These are phyloP conservation scores for Picochlorum sp. DNA, from an alignment of 139 green algal genomes.

Conservation along the genomic window DNA sequence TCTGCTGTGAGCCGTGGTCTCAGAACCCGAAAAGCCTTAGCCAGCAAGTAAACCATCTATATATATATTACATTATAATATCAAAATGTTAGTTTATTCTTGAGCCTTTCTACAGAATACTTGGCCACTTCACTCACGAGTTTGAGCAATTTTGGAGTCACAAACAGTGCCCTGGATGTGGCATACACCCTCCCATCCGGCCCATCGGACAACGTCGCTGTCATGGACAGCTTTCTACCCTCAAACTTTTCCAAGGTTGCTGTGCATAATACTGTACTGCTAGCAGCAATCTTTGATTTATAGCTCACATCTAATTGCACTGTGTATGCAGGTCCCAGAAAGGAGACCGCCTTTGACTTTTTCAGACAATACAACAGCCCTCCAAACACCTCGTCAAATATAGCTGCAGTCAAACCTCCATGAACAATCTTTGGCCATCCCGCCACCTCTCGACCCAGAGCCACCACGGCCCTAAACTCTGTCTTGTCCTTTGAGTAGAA, in stretches of 20 bases:
- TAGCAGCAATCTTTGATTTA: slow-evolving; percentile 41
- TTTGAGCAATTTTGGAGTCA: slow-evolving; percentile 41
- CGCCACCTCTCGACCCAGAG: slow-evolving; percentile 11
- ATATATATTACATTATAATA: slow-evolving; percentile 1
- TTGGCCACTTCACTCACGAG: slow-evolving; percentile 32
- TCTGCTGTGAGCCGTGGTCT: neutral
- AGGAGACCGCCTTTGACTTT: slow-evolving; percentile 9
- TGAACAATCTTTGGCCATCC: slow-evolving; percentile 45
- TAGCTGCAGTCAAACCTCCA: slow-evolving; percentile 60
- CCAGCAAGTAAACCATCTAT: neutral
- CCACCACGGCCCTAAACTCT: slow-evolving; percentile 8
- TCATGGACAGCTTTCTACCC: slow-evolving; percentile 72
- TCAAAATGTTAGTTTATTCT: neutral
- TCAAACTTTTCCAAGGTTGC: slow-evolving; percentile 57
- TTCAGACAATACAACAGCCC: slow-evolving; percentile 38
- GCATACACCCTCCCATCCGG: slow-evolving; percentile 52
- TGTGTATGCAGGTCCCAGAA: slow-evolving; percentile 28
- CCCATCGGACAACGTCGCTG: slow-evolving; percentile 32
- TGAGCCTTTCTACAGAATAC: slow-evolving; percentile 23
- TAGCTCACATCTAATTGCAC: slow-evolving; percentile 62
- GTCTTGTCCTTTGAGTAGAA: slow-evolving; percentile 37
- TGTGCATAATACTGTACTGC: slow-evolving; percentile 48
- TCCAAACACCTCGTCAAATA: slow-evolving; percentile 69
- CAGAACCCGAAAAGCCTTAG: neutral
- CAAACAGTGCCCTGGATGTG: slow-evolving; percentile 64